phyloP scores from a whole-genome alignment of 23 red algal species.

The Gracilaria domingensis region DNA sequence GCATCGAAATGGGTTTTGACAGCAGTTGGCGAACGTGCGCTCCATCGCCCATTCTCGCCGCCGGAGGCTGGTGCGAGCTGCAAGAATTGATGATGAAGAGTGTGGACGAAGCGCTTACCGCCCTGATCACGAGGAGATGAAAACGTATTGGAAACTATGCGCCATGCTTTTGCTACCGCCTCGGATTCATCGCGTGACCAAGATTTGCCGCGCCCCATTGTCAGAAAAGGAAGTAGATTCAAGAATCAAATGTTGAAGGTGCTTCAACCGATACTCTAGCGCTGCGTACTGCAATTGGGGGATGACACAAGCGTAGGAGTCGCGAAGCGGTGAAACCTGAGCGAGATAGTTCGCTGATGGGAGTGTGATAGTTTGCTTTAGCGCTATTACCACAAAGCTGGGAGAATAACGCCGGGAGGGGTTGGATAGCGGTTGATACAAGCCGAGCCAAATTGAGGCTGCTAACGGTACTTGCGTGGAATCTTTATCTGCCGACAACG shows the following conservation, averaged over 20 bases:
- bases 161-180: slow-evolving; percentile 70
- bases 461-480: background rate
- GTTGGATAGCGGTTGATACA: background rate
- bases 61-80: slow-evolving; percentile 32
- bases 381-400: background rate
- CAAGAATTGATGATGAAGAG: slow-evolving; percentile 53
- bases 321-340: background rate
- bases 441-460: background rate
- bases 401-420: background rate
- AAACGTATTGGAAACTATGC: slow-evolving; percentile 15
- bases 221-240: background rate
- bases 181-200: slow-evolving; percentile 73
- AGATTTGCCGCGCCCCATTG: slow-evolving; percentile 71
- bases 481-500: background rate
- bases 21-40: slow-evolving; percentile 54
- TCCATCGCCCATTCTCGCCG: slow-evolving; percentile 44
- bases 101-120: slow-evolving; percentile 49
- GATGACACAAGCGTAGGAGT: background rate
- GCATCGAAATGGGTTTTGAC: slow-evolving; percentile 79
- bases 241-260: background rate
- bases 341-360: background rate
- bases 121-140: slow-evolving; percentile 42
- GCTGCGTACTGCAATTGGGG: background rate
- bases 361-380: background rate
- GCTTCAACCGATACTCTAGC: background rate